Evolutionary conservation across 805 yeast species (phyloP).

Genomic region (Tetrapisispora fleetii): DNA sequence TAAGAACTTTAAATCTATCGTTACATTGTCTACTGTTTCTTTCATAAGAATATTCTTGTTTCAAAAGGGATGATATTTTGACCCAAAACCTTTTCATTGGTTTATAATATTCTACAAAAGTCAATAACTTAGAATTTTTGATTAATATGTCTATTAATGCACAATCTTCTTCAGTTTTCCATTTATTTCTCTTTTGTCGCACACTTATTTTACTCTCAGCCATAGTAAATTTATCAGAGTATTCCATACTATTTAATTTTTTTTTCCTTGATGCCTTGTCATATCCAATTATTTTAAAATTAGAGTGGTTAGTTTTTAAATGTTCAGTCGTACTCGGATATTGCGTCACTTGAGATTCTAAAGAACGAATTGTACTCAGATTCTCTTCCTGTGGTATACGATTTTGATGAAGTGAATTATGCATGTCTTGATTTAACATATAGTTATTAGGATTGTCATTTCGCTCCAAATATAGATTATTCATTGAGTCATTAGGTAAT

Average conservation of each 20-base stretch:
- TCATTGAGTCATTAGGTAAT: background rate
- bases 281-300: background rate
- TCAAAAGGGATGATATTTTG: constrained; percentile 14
- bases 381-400: background rate
- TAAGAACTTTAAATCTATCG: constrained; percentile 23
- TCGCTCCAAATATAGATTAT: background rate
- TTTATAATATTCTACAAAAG: constrained; percentile 20
- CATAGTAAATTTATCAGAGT: background rate
- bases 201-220: background rate
- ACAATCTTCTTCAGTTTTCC: constrained; percentile 18
- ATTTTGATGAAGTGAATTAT: background rate
- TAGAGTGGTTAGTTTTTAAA: background rate
- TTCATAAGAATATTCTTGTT: constrained; percentile 10
- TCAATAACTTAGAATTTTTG: constrained; percentile 13
- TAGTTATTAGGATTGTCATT: background rate
- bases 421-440: background rate
- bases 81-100: constrained; percentile 26
- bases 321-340: background rate
- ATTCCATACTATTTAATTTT: background rate
- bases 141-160: constrained; percentile 15
- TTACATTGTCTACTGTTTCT: constrained; percentile 26
- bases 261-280: background rate
- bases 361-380: background rate
- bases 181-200: constrained; percentile 16
- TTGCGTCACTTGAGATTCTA: background rate